phyloP scores from a whole-genome alignment of 306 rosid genomes.

The Phaseolus lunatus region DNA sequence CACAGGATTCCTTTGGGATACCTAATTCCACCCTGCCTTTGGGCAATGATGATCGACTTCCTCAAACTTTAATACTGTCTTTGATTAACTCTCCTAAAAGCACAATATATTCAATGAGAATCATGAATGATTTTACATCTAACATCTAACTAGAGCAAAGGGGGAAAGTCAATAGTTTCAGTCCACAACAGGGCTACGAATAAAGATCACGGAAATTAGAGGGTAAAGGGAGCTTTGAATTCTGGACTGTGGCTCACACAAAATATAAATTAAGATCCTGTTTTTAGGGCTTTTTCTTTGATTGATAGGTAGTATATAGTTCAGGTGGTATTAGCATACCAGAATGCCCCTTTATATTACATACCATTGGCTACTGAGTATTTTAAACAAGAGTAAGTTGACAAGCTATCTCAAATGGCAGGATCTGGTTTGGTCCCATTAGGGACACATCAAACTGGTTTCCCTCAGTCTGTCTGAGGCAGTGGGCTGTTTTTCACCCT shows the following conservation, averaged over 20 bases:
- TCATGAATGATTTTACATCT: not conserved
- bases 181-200: not conserved
- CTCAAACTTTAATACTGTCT: not conserved
- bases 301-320: not conserved
- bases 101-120: not conserved
- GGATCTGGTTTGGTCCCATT: not conserved
- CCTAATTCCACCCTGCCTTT: not conserved
- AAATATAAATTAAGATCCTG: not conserved
- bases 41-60: not conserved
- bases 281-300: not conserved
- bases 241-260: not conserved
- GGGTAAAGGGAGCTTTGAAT: not conserved
- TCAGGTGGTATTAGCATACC: not conserved
- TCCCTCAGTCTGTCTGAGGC: not conserved
- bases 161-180: not conserved
- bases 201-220: not conserved
- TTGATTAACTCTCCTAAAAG: not conserved
- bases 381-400: not conserved
- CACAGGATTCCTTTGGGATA: not conserved
- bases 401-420: not conserved
- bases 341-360: not conserved
- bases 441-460: not conserved
- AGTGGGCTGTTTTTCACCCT: slow-evolving; percentile 4
- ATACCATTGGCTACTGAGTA: not conserved
- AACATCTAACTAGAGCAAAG: not conserved